These are phyloP conservation scores for Trypanosoma theileri DNA, from an alignment of 208 protist genomes.

Conservation along the genomic window DNA sequence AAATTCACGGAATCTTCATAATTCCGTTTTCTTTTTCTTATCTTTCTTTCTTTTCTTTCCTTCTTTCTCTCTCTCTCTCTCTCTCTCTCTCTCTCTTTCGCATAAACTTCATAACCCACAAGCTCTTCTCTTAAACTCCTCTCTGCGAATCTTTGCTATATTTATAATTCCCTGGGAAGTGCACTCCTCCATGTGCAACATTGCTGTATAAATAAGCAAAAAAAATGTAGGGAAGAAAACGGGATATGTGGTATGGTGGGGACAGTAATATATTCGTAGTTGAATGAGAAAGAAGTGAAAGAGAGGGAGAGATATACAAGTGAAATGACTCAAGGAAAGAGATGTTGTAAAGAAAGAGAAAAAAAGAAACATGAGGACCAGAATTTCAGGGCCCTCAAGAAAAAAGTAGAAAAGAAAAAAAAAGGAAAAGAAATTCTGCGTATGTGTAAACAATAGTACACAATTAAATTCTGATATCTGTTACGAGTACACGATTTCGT, in stretches of 20 bases:
- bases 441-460: too few species aligned
- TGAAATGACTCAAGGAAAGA: background rate
- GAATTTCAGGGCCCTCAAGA: too few species aligned
- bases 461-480: too few species aligned
- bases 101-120: too few species aligned
- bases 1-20: background rate
- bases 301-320: slow-evolving; percentile 4
- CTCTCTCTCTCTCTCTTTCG: background rate
- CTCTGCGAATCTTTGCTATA: too few species aligned
- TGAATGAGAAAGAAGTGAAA: background rate
- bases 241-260: background rate
- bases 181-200: too few species aligned
- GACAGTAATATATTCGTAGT: background rate
- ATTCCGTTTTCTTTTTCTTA: slow-evolving; percentile 5
- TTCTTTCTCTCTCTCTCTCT: background rate
- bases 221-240: background rate
- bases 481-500: too few species aligned
- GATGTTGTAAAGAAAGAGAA: background rate
- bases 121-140: background rate
- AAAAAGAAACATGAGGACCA: background rate
- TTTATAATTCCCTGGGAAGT: too few species aligned
- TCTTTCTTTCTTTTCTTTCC: background rate
- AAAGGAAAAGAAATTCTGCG: too few species aligned
- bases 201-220: too few species aligned
- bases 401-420: too few species aligned